Evolutionary conservation across 2,329 filamentous ascomycete genomes (phyloP).

Genomic region (Talaromyces funiculosus): DNA sequence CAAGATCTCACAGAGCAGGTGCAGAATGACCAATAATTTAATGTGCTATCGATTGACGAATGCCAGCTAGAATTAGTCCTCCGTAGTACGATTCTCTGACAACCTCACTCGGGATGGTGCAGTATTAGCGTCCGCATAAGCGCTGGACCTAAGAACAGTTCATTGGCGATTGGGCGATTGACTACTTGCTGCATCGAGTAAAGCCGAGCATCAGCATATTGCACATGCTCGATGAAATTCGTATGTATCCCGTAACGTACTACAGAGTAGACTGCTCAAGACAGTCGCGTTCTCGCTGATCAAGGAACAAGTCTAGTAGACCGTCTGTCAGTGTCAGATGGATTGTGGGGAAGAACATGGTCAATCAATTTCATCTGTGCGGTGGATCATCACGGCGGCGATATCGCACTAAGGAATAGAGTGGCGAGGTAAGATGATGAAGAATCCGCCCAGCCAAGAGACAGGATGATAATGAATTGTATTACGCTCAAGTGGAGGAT

Average conservation of each 20-base stretch:
- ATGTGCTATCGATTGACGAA: background rate
- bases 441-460: background rate
- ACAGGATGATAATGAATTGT: background rate
- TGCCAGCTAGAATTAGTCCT: background rate
- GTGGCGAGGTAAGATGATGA: background rate
- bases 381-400: background rate
- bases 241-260: background rate
- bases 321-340: background rate
- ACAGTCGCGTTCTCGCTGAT: background rate
- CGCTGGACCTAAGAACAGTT: background rate
- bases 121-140: slow-evolving; percentile 4
- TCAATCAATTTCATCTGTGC: background rate
- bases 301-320: background rate
- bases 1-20: background rate
- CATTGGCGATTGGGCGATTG: background rate
- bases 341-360: background rate
- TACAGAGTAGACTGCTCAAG: background rate
- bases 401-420: background rate
- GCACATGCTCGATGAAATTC: background rate
- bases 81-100: background rate
- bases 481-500: background rate
- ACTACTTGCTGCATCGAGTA: background rate
- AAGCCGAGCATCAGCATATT: background rate
- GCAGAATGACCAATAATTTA: too few relatives aligned
- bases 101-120: slow-evolving; percentile 1